A percentile compares a stretch with the other conserved stretches of the same genome.
Evolutionary conservation across 768 basidiomycete species (phyloP).

Genomic region (Imleria badia): DNA sequence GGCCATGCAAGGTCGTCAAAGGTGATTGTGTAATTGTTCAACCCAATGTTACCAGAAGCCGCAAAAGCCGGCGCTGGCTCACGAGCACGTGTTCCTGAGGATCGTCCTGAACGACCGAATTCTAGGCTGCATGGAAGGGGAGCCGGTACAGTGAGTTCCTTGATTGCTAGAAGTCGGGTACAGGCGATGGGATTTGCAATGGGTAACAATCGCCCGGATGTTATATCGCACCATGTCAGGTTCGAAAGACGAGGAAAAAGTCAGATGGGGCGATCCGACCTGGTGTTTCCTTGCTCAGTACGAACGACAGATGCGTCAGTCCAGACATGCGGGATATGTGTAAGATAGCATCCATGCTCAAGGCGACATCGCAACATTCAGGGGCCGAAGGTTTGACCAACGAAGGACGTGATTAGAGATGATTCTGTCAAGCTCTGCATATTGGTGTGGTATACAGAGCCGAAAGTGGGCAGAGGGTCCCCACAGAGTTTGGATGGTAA

Average conservation of each 20-base stretch:
- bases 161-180: neutral
- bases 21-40: neutral
- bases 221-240: neutral
- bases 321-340: no score
- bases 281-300: neutral
- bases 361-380: no score
- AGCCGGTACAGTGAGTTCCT: neutral
- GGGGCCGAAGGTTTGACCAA: neutral
- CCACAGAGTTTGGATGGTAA: neutral
- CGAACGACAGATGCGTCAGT: no score
- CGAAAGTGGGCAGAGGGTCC: neutral
- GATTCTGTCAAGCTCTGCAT: neutral
- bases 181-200: neutral
- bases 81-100: neutral
- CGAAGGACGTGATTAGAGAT: neutral
- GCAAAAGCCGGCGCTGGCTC: no score
- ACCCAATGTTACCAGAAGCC: neutral
- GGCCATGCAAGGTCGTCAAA: neutral
- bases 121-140: neutral
- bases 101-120: neutral
- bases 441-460: neutral
- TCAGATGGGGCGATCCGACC: neutral
- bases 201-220: neutral
- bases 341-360: no score
- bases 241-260: neutral